A percentile compares a stretch with the other conserved stretches of the same genome.
Conservation (phyloP, 2,329 filamentous ascomycete genomes). For the Drechslerella coelobrocha region DNA sequence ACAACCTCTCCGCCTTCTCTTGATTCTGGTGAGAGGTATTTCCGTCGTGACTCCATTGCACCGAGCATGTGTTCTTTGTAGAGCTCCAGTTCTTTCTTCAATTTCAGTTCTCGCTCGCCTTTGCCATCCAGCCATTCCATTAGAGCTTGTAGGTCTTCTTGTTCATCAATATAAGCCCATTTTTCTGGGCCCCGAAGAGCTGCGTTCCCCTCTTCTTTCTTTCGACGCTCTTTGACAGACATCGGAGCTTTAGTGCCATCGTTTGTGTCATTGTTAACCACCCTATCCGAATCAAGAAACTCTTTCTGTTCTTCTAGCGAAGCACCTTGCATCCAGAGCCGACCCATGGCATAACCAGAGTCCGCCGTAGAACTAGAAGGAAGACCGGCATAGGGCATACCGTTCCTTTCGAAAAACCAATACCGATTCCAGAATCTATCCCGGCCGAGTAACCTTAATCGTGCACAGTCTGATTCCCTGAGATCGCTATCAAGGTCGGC, state of each 20-base stretch:
- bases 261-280: slow-evolving; percentile 48
- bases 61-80: slow-evolving; percentile 77
- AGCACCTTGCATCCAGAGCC: slow-evolving; percentile 95
- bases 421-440: slow-evolving; percentile 98
- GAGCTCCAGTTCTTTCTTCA: slow-evolving; percentile 81
- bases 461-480: slow-evolving; percentile 89
- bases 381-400: slow-evolving; percentile 91
- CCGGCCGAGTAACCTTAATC: slow-evolving; percentile 86
- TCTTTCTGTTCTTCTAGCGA: slow-evolving; percentile 85
- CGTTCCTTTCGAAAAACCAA: slow-evolving; percentile 99
- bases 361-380: slow-evolving; percentile 85
- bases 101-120: slow-evolving; percentile 82
- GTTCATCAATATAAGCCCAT: slow-evolving; percentile 90
- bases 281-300: slow-evolving; percentile 58
- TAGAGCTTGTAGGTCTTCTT: slow-evolving; percentile 76
- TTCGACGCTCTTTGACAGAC: slow-evolving; percentile 83
- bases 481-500: slow-evolving; percentile 86
- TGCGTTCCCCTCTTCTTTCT: slow-evolving; percentile 81
- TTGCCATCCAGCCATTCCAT: slow-evolving; percentile 88
- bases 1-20: slow-evolving; percentile 61
- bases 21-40: slow-evolving; percentile 69
- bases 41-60: slow-evolving; percentile 80
- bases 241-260: slow-evolving; percentile 51
- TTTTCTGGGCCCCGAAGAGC: slow-evolving; percentile 77
- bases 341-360: slow-evolving; percentile 89